Evolutionary conservation across 352 stramenopile genomes (phyloP).

Genomic region (Phytophthora tentaculata): DNA sequence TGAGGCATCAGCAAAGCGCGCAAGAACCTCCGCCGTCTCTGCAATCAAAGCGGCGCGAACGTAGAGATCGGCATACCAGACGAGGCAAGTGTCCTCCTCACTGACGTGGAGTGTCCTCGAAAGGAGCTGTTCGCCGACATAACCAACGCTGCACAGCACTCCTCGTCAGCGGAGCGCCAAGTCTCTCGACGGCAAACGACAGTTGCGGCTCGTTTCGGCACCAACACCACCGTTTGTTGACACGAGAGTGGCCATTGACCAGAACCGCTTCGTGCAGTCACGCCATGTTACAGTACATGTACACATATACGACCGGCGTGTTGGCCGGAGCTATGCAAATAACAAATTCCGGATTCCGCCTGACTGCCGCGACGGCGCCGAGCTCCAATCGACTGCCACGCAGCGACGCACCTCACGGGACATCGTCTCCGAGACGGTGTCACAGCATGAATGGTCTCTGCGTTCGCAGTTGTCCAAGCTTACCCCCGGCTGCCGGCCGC

Average conservation of each 20-base stretch:
- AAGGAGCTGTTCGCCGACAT: conserved; percentile 16
- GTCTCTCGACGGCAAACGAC: conserved; percentile 33
- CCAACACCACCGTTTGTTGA: conserved; percentile 34
- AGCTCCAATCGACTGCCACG: conserved; percentile 17
- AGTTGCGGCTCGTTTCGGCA: conserved; percentile 28
- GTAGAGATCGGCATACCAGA: conserved; percentile 28
- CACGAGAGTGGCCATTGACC: conserved; percentile 24
- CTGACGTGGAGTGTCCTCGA: conserved; percentile 18
- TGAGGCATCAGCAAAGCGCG: conserved; percentile 29
- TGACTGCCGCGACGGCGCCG: neutral
- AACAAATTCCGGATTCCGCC: conserved; percentile 27
- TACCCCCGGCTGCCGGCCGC: neutral
- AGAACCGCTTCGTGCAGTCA: conserved; percentile 26
- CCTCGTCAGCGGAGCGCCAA: conserved; percentile 25
- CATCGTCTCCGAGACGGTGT: conserved; percentile 4
- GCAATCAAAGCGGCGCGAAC: conserved; percentile 28
- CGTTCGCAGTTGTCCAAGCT: neutral
- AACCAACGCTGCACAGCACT: conserved; percentile 22
- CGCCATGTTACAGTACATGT: conserved; percentile 5
- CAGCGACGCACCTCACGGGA: conserved; percentile 8
- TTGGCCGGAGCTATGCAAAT: conserved; percentile 40
- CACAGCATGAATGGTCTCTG: conserved; percentile 23
- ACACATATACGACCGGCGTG: conserved; percentile 6
- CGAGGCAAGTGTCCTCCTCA: conserved; percentile 25
- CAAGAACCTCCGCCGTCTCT: conserved; percentile 27